phyloP scores from a whole-genome alignment of 2,329 filamentous ascomycete species.

The Claviceps capensis region DNA sequence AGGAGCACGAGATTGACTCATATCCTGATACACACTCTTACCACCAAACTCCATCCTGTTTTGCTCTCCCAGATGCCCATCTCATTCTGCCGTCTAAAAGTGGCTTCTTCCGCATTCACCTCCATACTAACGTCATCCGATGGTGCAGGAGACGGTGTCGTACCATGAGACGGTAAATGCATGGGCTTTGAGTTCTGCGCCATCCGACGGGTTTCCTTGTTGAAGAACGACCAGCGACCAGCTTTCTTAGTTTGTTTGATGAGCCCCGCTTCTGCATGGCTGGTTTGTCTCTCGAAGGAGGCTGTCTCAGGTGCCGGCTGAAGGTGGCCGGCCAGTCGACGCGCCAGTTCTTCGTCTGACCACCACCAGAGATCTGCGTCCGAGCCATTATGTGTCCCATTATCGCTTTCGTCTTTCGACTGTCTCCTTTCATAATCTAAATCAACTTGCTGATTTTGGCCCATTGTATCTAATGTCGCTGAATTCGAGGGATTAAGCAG shows the following conservation, averaged over 20 bases:
- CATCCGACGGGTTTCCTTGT: constrained; percentile 7
- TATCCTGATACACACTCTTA: constrained; percentile 11
- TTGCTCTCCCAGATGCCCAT: constrained; percentile 38
- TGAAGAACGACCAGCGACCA: constrained; percentile 20
- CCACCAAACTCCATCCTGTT: constrained; percentile 35
- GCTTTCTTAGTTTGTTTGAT: constrained; percentile 13
- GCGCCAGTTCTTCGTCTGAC: constrained; percentile 31
- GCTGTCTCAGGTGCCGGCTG: constrained; percentile 19
- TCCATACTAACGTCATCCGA: constrained; percentile 23
- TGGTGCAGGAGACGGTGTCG: constrained; percentile 1
- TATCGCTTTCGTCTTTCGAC: constrained; percentile 14
- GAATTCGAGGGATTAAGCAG: neutral
- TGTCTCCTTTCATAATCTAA: neutral
- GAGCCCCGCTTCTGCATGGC: constrained; percentile 18
- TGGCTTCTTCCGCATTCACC: constrained; percentile 31
- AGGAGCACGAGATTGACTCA: neutral
- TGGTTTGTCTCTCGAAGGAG: constrained; percentile 13
- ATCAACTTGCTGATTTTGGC: neutral
- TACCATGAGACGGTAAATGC: neutral
- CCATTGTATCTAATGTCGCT: neutral
- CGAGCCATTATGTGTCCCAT: neutral
- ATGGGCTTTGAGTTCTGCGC: neutral
- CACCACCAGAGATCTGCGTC: constrained; percentile 26
- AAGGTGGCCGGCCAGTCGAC: constrained; percentile 29
- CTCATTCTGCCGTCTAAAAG: constrained; percentile 36